Evolutionary conservation across 192 early-diverging fungal genomes (phyloP).

Genomic region (Rhizophagus prolifer): DNA sequence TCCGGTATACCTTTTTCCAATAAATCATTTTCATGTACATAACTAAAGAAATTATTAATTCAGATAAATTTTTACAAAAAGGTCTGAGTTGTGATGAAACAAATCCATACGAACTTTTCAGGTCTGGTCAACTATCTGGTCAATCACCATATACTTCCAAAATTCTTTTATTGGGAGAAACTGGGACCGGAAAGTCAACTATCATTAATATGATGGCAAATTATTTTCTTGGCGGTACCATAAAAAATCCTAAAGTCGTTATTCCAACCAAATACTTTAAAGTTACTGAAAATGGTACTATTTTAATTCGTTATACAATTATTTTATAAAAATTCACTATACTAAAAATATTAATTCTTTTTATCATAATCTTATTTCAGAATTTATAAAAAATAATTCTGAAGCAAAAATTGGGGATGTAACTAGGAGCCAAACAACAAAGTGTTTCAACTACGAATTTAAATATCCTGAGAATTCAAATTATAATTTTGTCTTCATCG

Average conservation of each 20-base stretch:
- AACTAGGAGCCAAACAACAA: slow-evolving; percentile 2
- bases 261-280: slow-evolving; percentile 1
- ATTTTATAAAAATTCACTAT: neutral
- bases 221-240: slow-evolving; percentile 15
- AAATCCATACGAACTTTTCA: no score
- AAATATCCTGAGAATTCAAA: neutral
- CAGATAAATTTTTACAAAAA: no score
- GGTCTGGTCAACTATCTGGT: no score
- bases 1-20: no score
- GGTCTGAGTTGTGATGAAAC: no score
- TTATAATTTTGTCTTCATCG: slow-evolving; percentile 10
- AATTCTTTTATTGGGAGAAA: slow-evolving; percentile 23
- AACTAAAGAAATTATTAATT: no score
- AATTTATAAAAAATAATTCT: neutral
- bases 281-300: slow-evolving; percentile 10
- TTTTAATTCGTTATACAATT: neutral
- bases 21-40: no score
- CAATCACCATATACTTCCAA: neutral
- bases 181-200: slow-evolving; percentile 5
- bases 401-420: neutral
- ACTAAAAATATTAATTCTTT: neutral
- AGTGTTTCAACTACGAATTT: neutral
- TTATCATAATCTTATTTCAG: neutral
- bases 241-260: slow-evolving; percentile 10
- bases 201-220: slow-evolving; percentile 20